These are phyloP conservation scores for Straminergon stramineum DNA, from an alignment of 225 moss, liverwort and hornwort genomes.

Conservation along the genomic window DNA sequence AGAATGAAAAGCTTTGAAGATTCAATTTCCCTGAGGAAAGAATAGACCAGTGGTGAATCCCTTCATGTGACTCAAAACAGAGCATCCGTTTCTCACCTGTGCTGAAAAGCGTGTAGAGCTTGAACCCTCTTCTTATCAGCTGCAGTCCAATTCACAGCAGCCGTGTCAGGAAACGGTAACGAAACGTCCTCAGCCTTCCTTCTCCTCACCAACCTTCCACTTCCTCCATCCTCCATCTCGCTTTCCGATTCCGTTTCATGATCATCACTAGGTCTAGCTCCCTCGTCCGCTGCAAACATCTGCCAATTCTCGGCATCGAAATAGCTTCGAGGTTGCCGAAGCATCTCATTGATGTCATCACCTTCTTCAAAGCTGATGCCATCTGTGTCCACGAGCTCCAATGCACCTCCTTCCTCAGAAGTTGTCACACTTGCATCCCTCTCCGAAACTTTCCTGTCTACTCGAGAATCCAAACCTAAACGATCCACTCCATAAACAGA, in stretches of 20 bases:
- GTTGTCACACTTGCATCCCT: not conserved
- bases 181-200: slow-evolving; percentile 26
- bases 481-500: not conserved
- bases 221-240: slow-evolving; percentile 1
- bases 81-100: slow-evolving; percentile 6
- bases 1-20: not conserved
- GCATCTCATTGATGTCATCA: slow-evolving; percentile 12
- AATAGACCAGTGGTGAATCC: not conserved
- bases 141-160: slow-evolving; percentile 35
- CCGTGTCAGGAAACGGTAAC: slow-evolving; percentile 6
- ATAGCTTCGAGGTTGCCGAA: slow-evolving; percentile 12
- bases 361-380: slow-evolving; percentile 7
- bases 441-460: slow-evolving; percentile 7
- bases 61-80: not conserved
- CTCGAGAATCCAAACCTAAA: slow-evolving; percentile 13
- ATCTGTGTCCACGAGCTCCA: slow-evolving; percentile 20
- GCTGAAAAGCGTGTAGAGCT: slow-evolving; percentile 46
- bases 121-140: slow-evolving; percentile 53
- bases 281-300: slow-evolving; percentile 46
- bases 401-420: not conserved
- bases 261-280: slow-evolving; percentile 1
- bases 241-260: slow-evolving; percentile 1
- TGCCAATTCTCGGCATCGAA: slow-evolving; percentile 25
- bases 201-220: slow-evolving; percentile 4
- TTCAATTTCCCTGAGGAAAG: not conserved